Evolutionary conservation across 108 stramenopile genomes (phyloP), one percentile per base, ranked within the genome.

Genomic region (Conticribra weissflogii): DNA sequence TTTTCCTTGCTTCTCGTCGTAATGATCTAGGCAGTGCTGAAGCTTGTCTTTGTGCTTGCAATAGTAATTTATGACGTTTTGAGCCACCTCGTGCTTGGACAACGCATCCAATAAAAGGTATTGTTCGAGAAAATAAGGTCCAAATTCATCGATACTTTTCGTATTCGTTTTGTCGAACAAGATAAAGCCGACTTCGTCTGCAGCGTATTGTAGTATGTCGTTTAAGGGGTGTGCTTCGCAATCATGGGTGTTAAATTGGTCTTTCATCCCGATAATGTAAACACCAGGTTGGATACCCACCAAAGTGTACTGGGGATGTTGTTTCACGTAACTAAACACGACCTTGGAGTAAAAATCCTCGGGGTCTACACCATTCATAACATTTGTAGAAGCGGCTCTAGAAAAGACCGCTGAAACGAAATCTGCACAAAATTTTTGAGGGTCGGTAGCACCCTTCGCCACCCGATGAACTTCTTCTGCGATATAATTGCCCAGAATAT

Each of bases 181-280:
- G 27, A 84, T 54, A 51, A 84, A 84, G 23, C 83, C 83, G 65
- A 71, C 51, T 24, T 84, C 83, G 56, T 84, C 83, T 8, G 59
- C 29, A 25, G 76, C 74, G 65, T 57, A 84, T 62, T 71, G 83
- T 23, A 77, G 64, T 21, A 48, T 33, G 24, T 41, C 41, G 18
- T 61, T 54, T 41, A 84, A 45, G 12, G 73, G 83, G 21, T 76
- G 73, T 28, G 50, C 50, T 48, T 53, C 49, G 24, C 54, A 29
- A 30, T 81, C 83, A 56, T 68, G 60, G 23, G 59, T 54, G 41
- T 81, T 84, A 71, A 84, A 84, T 30, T 84, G 83, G 57, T 84
- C 83, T 50, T 84, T 84, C 83, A 81, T 84, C 17, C 83, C 83
- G 53, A 84, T 78, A 7, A 84, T 45, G 76, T 78, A 84, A 12